Evolutionary conservation across 441 rosid genomes (phyloP).

Genomic region (Gossypium trilobum): DNA sequence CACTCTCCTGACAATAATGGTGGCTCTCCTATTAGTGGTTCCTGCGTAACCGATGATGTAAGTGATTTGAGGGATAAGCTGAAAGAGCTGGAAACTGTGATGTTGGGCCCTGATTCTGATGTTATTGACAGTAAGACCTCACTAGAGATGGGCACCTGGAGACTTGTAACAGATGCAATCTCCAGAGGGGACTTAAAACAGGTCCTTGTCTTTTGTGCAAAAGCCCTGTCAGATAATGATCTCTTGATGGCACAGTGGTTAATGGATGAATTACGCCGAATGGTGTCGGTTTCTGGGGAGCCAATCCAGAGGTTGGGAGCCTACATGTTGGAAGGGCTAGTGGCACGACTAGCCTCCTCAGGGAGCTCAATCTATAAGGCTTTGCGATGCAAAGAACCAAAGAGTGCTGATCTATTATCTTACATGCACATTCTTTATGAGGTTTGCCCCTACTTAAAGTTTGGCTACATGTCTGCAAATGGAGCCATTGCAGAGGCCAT

Average conservation of each 20-base stretch:
- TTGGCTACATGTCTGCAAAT: conserved; percentile 83
- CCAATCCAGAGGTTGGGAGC: conserved; percentile 81
- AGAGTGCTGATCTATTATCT: conserved; percentile 56
- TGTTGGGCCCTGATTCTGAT: conserved; percentile 77
- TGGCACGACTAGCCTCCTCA: conserved; percentile 60
- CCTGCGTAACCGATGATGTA: conserved; percentile 63
- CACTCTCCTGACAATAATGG: conserved; percentile 42
- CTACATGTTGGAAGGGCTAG: conserved; percentile 73
- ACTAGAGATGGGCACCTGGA: conserved; percentile 41
- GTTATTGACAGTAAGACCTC: conserved; percentile 20
- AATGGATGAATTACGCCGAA: conserved; percentile 52
- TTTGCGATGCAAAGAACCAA: conserved; percentile 54
- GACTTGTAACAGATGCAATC: conserved; percentile 43
- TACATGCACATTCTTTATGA: conserved; percentile 77
- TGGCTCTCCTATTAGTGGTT: conserved; percentile 50
- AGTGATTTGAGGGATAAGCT: conserved; percentile 57
- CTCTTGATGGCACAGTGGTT: conserved; percentile 49
- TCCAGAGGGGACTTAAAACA: conserved; percentile 49
- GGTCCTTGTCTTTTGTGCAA: conserved; percentile 61
- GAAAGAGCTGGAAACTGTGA: conserved; percentile 61
- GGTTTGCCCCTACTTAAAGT: conserved; percentile 79
- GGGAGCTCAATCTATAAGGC: conserved; percentile 65
- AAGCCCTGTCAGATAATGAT: conserved; percentile 67
- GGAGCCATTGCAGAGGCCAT: conserved; percentile 90
- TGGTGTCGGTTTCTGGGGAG: conserved; percentile 79